Base-by-base conservation (phyloP, 805 yeast genomes). In the Suhomyces faveliae region DNA sequence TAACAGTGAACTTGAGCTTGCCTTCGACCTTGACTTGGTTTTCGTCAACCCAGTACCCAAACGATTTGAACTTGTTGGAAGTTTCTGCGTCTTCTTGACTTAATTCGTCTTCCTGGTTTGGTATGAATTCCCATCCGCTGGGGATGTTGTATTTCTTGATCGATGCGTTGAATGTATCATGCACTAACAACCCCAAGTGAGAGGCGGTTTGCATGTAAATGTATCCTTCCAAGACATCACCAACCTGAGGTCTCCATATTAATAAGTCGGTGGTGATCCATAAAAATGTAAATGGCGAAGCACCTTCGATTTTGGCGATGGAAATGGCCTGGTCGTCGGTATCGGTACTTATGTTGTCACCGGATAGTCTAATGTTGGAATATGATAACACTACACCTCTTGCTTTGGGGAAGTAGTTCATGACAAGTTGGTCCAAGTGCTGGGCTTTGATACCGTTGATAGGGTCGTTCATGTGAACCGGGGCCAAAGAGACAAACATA, bases 141-240 rank as follows among this genome's bases (percentile, higher is more conserved):
- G 99, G 99, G 51, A 94, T 90, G 57, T 82, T 84, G 62, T 78
- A 84, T 63, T 87, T 83, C 67, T 87, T 89, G 53, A 94, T 89
- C 40, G 92, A 83, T 19, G 97, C 97, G 68, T 94, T 94, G 73
- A 94, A 94, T 1, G 96, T 89, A 68, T 94, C 98, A 64, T 89
- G 91, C 43, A 94, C 76, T 54, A 94, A 77, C 51, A 94, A 74
- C 51, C 97, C 98, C 58, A 94, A 86, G 63, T 94, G 99, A 6
- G 96, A 85, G 13, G 96, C 96, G 2, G 96, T 85, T 71, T 92
- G 97, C 80, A 92, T 84, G 71, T 89, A 89, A 46, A 86, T 78
- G 74, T 83, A 79, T 10, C 99, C 99, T 65, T 91, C 95, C 15
- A 94, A 69, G 1, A 77, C 70, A 61, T 94, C 97, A 3, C 96